Evolutionary conservation across 2,329 filamentous ascomycete genomes (phyloP).

Genomic region (Coniochaeta ligniaria): DNA sequence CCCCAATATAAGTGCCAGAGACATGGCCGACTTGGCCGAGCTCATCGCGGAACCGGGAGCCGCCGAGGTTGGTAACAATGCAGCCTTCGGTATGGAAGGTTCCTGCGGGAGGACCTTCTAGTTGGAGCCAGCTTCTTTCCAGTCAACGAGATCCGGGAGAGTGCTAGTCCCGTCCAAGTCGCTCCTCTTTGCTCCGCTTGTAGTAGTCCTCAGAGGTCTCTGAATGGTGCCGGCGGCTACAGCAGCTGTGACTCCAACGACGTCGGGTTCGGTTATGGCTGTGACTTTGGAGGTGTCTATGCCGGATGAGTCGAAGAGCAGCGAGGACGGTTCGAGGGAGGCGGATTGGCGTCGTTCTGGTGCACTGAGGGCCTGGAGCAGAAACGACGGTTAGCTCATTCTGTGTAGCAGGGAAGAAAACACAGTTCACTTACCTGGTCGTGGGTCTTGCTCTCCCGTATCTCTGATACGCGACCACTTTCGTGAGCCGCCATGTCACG

Average conservation of each 20-base stretch:
- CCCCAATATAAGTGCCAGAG: no score
- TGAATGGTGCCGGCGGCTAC: no score
- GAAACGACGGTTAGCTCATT: not conserved
- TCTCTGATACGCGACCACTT: not conserved
- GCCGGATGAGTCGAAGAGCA: conserved; percentile 41
- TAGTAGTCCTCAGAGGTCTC: no score
- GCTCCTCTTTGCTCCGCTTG: no score
- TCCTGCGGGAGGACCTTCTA: no score
- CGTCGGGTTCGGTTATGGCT: conserved; percentile 41
- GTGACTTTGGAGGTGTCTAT: conserved; percentile 42
- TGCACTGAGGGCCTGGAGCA: not conserved
- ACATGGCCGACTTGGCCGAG: no score
- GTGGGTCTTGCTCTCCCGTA: not conserved
- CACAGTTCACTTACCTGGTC: not conserved
- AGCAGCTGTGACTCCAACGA: conserved; percentile 11
- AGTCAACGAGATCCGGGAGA: no score
- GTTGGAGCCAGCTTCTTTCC: no score
- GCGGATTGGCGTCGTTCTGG: conserved; percentile 1
- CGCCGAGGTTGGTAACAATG: no score
- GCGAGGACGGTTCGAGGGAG: conserved; percentile 37
- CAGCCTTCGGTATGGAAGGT: no score
- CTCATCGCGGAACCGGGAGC: no score
- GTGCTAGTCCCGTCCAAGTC: no score
- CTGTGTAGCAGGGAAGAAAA: not conserved
- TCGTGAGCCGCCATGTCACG: not conserved